These are phyloP conservation scores for Pistacia vera DNA, from an alignment of 345 rosid species.

Conservation along the genomic window DNA sequence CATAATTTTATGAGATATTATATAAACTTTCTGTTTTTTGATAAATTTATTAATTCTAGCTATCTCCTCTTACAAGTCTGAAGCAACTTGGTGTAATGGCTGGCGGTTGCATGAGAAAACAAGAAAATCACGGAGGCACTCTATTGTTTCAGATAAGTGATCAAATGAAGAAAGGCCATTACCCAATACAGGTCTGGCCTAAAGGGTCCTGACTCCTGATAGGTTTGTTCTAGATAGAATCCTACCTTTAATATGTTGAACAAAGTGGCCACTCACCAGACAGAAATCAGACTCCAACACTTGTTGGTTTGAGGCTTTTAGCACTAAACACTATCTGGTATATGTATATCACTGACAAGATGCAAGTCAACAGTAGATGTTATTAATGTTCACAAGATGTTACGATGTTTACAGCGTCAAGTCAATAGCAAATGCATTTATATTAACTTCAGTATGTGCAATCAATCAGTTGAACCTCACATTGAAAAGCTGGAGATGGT, in stretches of 20 bases:
- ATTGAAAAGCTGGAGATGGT: conserved; percentile 39
- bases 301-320: neutral
- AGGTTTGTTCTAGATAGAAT: neutral
- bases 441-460: conserved; percentile 6
- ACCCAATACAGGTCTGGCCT: neutral
- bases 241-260: neutral
- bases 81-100: too few relatives aligned
- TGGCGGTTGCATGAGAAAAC: too few relatives aligned
- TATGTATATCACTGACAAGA: neutral
- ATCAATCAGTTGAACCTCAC: conserved; percentile 41
- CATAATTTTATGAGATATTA: too few relatives aligned
- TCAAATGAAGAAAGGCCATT: too few relatives aligned
- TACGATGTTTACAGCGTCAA: neutral
- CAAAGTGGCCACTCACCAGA: neutral
- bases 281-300: neutral
- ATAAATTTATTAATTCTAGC: too few relatives aligned
- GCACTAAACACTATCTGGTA: neutral
- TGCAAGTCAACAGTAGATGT: neutral
- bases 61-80: too few relatives aligned
- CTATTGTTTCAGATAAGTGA: too few relatives aligned
- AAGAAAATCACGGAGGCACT: too few relatives aligned
- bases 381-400: neutral
- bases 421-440: neutral
- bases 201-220: neutral
- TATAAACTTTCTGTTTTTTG: too few relatives aligned